Evolutionary conservation across 2,329 filamentous ascomycete species (phyloP).

Genomic region (Herpotrichia juniperi): DNA sequence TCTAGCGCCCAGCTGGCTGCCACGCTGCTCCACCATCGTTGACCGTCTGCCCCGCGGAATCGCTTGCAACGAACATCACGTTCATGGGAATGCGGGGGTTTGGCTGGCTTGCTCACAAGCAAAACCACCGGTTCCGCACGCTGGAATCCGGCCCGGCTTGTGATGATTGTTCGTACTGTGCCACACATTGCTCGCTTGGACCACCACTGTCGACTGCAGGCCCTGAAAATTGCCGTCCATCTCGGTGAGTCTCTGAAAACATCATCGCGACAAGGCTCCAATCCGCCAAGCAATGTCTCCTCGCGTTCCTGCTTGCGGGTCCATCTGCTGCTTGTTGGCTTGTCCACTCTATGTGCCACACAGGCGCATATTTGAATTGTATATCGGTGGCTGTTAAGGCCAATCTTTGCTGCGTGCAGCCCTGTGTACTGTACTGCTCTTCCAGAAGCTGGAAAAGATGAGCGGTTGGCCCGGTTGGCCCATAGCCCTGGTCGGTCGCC

Average conservation of each 20-base stretch:
- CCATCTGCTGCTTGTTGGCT: conserved; percentile 17
- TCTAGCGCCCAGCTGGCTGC: conserved; percentile 3
- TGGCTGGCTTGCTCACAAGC: neutral
- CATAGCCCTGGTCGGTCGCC: conserved; percentile 9
- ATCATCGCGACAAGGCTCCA: conserved; percentile 7
- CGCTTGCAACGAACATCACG: conserved; percentile 4
- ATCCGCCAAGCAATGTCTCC: conserved; percentile 20
- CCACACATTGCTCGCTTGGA: conserved; percentile 5
- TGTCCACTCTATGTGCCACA: conserved; percentile 31
- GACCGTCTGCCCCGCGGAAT: neutral
- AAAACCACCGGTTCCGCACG: conserved; percentile 3
- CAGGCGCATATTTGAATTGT: conserved; percentile 18
- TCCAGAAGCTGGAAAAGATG: conserved; percentile 30
- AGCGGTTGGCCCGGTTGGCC: conserved; percentile 9
- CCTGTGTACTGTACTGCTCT: conserved; percentile 20
- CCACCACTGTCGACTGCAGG: conserved; percentile 1
- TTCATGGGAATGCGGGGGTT: conserved; percentile 6
- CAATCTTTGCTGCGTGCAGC: conserved; percentile 18
- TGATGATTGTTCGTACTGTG: conserved; percentile 17
- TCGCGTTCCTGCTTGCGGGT: conserved; percentile 19
- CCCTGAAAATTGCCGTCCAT: conserved; percentile 10
- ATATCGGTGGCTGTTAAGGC: conserved; percentile 17
- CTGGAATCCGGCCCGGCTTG: conserved; percentile 22
- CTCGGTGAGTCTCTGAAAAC: neutral
- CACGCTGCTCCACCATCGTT: conserved; percentile 1